Base-by-base conservation (phyloP, 2,329 filamentous ascomycete genomes). In the Claviceps sp. region DNA sequence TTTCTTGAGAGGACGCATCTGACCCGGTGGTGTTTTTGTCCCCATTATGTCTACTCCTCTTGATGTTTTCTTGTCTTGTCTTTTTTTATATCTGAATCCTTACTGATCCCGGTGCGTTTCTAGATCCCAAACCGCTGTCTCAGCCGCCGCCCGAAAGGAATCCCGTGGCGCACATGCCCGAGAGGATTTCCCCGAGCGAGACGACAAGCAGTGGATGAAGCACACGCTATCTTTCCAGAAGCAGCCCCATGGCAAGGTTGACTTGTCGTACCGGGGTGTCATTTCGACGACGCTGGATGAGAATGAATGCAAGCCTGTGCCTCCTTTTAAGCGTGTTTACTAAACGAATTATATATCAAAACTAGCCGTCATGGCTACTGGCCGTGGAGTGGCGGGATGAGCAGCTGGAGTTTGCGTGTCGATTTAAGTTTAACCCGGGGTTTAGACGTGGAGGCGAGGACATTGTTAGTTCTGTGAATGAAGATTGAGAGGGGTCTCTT, bases 171-270 rank as follows among this genome's bases (percentile, higher is more conserved):
- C 93, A 24, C 93, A 98, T 72, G 93, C 93, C 59, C 86, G 93
- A 60, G 93, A 98, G 76, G 93, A 98, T 68, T 97, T 71, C 79
- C 91, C 91, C 53, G 90, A 97, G 18, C 85, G 93, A 75, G 88
- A 97, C 66, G 93, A 98, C 67, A 78, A 84, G 71, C 85, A 94
- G 70, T 97, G 91, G 91, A 96, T 96, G 91, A 97, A 97, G 84
- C 93, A 98, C 80, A 95, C 88, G 46, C 80, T 98, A 56, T 88
- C 85, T 59, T 98, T 85, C 85, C 93, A 98, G 79, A 94, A 88
- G 84, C 69, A 84, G 66, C 87, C 90, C 37, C 91, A 97, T 64
- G 86, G 85, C 66, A 81, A 88, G 73, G 82, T 93, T 52, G 85
- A 97, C 56, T 76, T 97, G 57, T 76, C 81, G 57, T 97, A 97